Conservation (phyloP, 768 basidiomycete genomes). For the Hortiboletus campestris region DNA sequence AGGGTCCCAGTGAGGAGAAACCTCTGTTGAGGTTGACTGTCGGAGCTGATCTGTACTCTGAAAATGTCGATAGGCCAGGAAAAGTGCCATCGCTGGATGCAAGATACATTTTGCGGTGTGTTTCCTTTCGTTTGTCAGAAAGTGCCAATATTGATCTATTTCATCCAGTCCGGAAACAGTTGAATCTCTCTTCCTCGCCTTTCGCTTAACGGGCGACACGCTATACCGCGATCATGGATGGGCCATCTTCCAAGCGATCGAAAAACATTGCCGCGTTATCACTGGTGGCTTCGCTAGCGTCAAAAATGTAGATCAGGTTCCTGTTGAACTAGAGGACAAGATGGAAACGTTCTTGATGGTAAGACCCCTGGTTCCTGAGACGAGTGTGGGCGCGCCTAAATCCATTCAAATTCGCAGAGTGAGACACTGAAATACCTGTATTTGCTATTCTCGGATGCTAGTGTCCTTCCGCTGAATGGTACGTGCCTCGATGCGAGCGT, state of each 20-base stretch:
- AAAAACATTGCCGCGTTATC: constrained; percentile 74
- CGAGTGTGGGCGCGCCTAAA: background rate
- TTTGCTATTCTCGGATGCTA: constrained; percentile 75
- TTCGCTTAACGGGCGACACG: constrained; percentile 81
- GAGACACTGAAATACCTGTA: constrained; percentile 93
- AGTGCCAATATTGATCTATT: background rate
- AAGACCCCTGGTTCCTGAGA: constrained; percentile 22
- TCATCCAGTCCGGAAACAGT: constrained; percentile 80
- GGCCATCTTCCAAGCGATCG: constrained; percentile 86
- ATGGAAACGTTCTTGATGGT: constrained; percentile 97
- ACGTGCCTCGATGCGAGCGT: constrained; percentile 30
- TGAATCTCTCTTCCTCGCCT: constrained; percentile 91
- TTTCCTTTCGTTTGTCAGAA: background rate
- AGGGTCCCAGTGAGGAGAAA: constrained; percentile 54
- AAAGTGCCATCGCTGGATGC: constrained; percentile 65
- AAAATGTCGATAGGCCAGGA: constrained; percentile 20
- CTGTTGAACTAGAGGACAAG: constrained; percentile 70
- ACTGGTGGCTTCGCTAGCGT: constrained; percentile 84
- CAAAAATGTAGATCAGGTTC: constrained; percentile 78
- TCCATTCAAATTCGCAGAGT: constrained; percentile 45
- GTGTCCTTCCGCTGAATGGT: constrained; percentile 73
- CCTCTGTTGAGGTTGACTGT: background rate
- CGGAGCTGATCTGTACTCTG: background rate
- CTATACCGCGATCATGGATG: constrained; percentile 83
- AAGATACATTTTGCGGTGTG: constrained; percentile 85